Evolutionary conservation across 2,329 filamentous ascomycete genomes (phyloP), one percentile per base, ranked within the genome.

Genomic region (Nannizziopsis arthrosporioides): DNA sequence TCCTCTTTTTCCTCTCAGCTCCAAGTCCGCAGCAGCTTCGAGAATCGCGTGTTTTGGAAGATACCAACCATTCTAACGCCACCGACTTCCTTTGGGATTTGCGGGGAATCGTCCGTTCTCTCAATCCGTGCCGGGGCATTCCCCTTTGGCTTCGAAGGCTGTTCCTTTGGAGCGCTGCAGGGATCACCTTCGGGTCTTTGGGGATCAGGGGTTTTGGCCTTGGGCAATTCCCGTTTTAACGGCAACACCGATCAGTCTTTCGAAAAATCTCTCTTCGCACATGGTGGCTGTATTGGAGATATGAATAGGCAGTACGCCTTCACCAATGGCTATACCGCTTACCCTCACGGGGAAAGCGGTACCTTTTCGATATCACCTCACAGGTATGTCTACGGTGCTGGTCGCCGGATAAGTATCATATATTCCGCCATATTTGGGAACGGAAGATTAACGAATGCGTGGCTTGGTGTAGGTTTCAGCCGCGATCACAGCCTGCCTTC

Each of bases 351-450:
- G 52, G 82, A 82, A 59, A 72, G 70, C 58, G 71, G 69, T 61
- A 85, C 83, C 40, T 90, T 94, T 64, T 86, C 87, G 56, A 89
- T 93, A 61, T 87, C 85, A 57, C 85, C 87, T 57, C 87, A 94
- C 67, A 85, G 86, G 84, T 94, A 78, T 19, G 52, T 50, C n/a
- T 5, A 40, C 19, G 34, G 38, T 35, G 27, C 5, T 9, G 3
- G 17, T 27, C 7, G n/a, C 42, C 31, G 9, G 6, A 9, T n/a
- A 19, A 4, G 9, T 15, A 9, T 19, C 19, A 9, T 19, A 3
- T 22, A 4, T 8, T 18, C 9, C n/a, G 11, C 31, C 19, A 17
- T 19, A 10, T 2, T 8, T 36, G 11, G 9, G 10, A 3, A 17
- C 14, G 36, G 15, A 6, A 19, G n/a, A 22, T 31, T 46, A 31